These are phyloP conservation scores for Hygrophila difformis DNA, from an alignment of 257 asterid species.

Conservation along the genomic window DNA sequence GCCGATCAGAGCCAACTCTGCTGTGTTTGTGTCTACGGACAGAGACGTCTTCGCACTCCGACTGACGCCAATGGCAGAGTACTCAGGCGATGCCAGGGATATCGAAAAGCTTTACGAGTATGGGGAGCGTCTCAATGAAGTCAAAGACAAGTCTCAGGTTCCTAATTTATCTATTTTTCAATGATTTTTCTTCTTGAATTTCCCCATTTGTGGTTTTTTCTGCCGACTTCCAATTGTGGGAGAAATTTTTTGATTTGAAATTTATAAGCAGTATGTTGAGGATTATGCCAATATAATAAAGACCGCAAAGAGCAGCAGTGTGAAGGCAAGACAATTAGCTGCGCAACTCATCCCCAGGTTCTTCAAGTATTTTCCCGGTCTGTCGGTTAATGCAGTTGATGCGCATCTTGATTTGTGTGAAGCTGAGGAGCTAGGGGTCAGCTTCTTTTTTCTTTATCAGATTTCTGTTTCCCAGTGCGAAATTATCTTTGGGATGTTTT, in stretches of 20 bases:
- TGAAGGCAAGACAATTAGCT: constrained; percentile 83
- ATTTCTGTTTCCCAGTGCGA: not conserved
- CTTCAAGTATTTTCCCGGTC: constrained; percentile 70
- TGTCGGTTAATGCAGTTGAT: constrained; percentile 65
- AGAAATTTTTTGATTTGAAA: constrained; percentile 3
- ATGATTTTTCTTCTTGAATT: not conserved
- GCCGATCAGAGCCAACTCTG: too few relatives aligned
- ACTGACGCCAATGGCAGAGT: constrained; percentile 35
- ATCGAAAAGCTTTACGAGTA: constrained; percentile 85
- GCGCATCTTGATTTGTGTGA: constrained; percentile 95
- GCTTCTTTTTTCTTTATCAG: constrained; percentile 12
- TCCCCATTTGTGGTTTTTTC: constrained; percentile 27
- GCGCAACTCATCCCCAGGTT: constrained; percentile 91
- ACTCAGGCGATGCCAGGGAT: constrained; percentile 46
- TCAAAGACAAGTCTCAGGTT: constrained; percentile 88
- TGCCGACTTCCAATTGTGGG: not conserved
- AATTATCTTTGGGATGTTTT: constrained; percentile 15
- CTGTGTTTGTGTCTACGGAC: constrained; percentile 8
- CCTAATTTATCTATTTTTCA: not conserved
- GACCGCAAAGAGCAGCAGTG: constrained; percentile 64
- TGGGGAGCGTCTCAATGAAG: constrained; percentile 72
- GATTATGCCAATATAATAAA: constrained; percentile 72
- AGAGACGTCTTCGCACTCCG: constrained; percentile 6
- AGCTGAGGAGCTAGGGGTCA: constrained; percentile 94
- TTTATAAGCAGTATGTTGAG: constrained; percentile 40